Conservation (phyloP, 257 asterid species). For the Buddleja alternifolia region DNA sequence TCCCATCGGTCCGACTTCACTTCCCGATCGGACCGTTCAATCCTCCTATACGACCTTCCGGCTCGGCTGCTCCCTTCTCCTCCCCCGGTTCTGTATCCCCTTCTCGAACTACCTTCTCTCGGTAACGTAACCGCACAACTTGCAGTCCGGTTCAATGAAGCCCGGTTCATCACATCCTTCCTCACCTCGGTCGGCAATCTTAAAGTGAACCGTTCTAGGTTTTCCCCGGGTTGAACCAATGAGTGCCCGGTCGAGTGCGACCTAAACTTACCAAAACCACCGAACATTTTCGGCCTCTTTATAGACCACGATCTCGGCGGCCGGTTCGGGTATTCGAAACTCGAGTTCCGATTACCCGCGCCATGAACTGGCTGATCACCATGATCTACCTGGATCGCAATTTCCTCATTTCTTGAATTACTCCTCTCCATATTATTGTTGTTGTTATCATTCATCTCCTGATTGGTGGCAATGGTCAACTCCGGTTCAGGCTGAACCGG, state of each 20-base stretch:
- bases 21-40: slow-evolving; percentile 49
- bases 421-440: background rate
- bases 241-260: slow-evolving; percentile 97
- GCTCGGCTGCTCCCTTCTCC: slow-evolving; percentile 63
- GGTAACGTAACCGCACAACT: slow-evolving; percentile 44
- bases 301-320: slow-evolving; percentile 54
- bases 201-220: slow-evolving; percentile 73
- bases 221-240: slow-evolving; percentile 68
- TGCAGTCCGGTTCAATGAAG: slow-evolving; percentile 54
- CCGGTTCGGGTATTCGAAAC: slow-evolving; percentile 36
- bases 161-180: slow-evolving; percentile 76
- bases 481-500: slow-evolving; percentile 22
- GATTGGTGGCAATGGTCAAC: background rate
- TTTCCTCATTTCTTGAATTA: slow-evolving; percentile 34
- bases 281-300: slow-evolving; percentile 35
- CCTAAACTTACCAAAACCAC: slow-evolving; percentile 60
- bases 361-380: slow-evolving; percentile 13
- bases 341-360: slow-evolving; percentile 33
- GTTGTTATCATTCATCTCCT: background rate
- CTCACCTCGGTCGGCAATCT: slow-evolving; percentile 61
- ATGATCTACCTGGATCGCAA: slow-evolving; percentile 46
- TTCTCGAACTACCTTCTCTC: slow-evolving; percentile 48
- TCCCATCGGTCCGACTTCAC: slow-evolving; percentile 75
- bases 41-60: slow-evolving; percentile 37
- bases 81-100: slow-evolving; percentile 48